Base-by-base conservation (phyloP, 352 stramenopile genomes). In the Globisporangium ultimum region DNA sequence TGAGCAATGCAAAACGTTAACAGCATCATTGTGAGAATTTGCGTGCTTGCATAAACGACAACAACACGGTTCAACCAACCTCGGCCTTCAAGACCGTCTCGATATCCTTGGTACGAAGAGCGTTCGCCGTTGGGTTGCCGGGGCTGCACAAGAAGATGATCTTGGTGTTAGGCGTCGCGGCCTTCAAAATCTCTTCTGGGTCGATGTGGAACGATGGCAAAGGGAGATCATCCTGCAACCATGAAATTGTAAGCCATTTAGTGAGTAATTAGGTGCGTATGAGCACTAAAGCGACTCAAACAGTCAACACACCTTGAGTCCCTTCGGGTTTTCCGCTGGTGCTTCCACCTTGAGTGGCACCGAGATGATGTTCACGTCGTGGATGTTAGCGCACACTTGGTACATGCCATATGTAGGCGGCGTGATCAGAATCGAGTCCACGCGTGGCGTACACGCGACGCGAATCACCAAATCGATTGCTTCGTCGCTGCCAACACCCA, bases 331-430 rank as follows among this genome's bases (percentile, higher is more conserved):
- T 34, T 77, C 71, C 10, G 52, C 57, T 1, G 77, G 74, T 20
- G 70, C 58, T 41, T 90, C 76, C n/a, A 92, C 58, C 56, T 87
- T 89, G 17, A 99, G 86, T 9, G 96, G 95, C 64, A 97, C 93
- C 1, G 68, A 84, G 47, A 98, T 82, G 64, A 99, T 97, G 36
- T 76, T 68, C 22, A 99, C 96, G 70, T 99, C 96, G 75, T 99
- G 98, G 49, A 99, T 97, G 70, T 98, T 98, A 53, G 96, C 96
- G 66, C 95, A 99, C 42, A 99, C 97, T 61, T 97, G 97, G 79
- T 99, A 99, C 97, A 99, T 99, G 53, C 97, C 97, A 72, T 99
- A 99, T 0, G 97, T 99, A 6, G 97, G 96, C 8, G 96, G 95
- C 20, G 96, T 98, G 64, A 97, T 98, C 45, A 99, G 66, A 40